Evolutionary conservation across 176 grass and related monocot species (phyloP), one percentile per base, ranked within the genome.

Genomic region (Puya raimondii): DNA sequence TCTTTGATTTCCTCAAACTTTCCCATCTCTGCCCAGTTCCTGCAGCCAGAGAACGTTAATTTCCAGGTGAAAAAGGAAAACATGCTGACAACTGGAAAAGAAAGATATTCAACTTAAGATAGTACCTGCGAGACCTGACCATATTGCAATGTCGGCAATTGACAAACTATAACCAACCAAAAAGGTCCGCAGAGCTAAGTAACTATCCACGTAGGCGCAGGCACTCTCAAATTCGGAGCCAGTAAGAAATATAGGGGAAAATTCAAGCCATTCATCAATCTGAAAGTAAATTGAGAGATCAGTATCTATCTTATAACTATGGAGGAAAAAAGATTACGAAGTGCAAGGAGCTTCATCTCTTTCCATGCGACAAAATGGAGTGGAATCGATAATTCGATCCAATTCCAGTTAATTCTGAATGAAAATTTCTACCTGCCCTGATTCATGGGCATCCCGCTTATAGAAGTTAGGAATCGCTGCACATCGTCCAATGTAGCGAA

Each of bases 241-340:
- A 63, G 81, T 85, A 33, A 80, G 76, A 75, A 97, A 83, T 52
- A 74, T 64, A 0, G 83, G 77, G 12, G 81, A 82, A 70, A 85
- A 90, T 23, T 92, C 86, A 1, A 97, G 81, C 84, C 93, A 97
- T 74, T 97, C 80, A 65, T 90, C 89, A 80, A 97, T 79, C 93
- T 97, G 81, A 47, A 10, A 87, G 10, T 14, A 82, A 27, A 51
- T 72, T 64, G 16, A 64, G 26, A 72, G 54, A 17, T 27, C 16
- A 47, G 33, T 42, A 42, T 42, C 33, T 52, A 3, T 17, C 67
- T 77, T 61, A 49, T 12, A 59, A 16, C 11, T 59, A 52, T 16
- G 25, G 26, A 47, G 27, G 68, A 12, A 12, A 13, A 57, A 17
- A 20, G 65, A 71, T 51, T 17, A 51, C 57, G 53, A 69, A 13